These are phyloP conservation scores for Huntiella bhutanensis DNA, from an alignment of 2,329 filamentous ascomycete genomes.

Conservation along the genomic window DNA sequence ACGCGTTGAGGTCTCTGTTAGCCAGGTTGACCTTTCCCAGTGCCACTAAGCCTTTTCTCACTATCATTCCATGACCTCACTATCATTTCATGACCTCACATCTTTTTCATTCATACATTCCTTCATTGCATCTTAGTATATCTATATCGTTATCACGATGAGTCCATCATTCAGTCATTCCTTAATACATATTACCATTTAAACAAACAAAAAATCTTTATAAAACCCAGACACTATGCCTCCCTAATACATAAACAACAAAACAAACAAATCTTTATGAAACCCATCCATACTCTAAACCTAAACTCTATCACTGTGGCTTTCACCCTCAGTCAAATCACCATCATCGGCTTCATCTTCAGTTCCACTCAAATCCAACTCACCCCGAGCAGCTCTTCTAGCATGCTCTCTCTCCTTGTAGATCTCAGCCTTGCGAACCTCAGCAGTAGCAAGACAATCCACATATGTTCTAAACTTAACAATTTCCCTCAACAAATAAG, in stretches of 20 bases:
- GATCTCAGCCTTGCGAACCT: slow-evolving; percentile 50
- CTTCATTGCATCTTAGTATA: background rate
- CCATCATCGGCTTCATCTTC: slow-evolving; percentile 3
- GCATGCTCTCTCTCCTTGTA: slow-evolving; percentile 36
- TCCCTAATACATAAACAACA: background rate
- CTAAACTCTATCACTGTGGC: background rate
- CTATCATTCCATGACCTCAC: too few relatives aligned
- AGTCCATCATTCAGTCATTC: too few relatives aligned
- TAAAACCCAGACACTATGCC: background rate
- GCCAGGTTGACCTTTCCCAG: slow-evolving; percentile 20
- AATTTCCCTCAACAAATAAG: slow-evolving; percentile 79
- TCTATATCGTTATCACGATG: too few relatives aligned
- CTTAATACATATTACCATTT: background rate
- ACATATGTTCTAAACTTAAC: slow-evolving; percentile 96
- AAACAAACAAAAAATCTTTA: background rate
- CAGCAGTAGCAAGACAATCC: slow-evolving; percentile 58
- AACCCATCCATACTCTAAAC: background rate
- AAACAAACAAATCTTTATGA: background rate
- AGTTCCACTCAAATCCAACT: slow-evolving; percentile 10
- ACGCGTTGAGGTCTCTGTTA: slow-evolving; percentile 29
- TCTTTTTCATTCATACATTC: background rate
- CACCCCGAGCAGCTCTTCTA: slow-evolving; percentile 12
- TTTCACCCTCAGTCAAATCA: background rate
- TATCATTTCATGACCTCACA: too few relatives aligned
- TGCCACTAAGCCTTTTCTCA: too few relatives aligned